Evolutionary conservation across 371 early-diverging fungal genomes (phyloP).

Genomic region (Dentiscutata heterogama): DNA sequence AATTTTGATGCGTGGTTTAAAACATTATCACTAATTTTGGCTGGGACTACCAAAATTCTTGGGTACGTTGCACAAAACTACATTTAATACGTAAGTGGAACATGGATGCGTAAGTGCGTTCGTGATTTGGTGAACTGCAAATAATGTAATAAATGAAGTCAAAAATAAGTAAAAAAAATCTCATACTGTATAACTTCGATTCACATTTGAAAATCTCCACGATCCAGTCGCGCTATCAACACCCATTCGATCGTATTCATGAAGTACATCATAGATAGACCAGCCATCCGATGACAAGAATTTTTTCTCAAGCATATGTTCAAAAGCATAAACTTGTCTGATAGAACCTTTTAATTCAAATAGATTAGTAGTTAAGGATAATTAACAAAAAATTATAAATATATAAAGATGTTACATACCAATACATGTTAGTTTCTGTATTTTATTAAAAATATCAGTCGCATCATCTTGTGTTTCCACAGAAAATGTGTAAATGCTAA

Average conservation of each 20-base stretch:
- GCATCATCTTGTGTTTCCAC: conserved; percentile 77
- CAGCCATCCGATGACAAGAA: conserved; percentile 66
- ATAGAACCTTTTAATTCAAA: conserved; percentile 62
- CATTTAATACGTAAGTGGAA: neutral
- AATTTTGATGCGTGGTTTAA: conserved; percentile 91
- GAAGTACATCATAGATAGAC: conserved; percentile 79
- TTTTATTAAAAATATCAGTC: conserved; percentile 79
- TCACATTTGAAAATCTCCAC: conserved; percentile 86
- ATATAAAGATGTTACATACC: neutral
- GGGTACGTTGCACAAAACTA: conserved; percentile 94
- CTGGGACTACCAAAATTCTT: conserved; percentile 82
- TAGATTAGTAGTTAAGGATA: neutral
- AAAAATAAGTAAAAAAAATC: neutral
- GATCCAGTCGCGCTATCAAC: conserved; percentile 70
- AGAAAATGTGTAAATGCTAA: conserved; percentile 76
- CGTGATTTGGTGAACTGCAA: neutral
- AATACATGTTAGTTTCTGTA: conserved; percentile 51
- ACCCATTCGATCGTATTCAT: conserved; percentile 90
- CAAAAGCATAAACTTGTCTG: conserved; percentile 86
- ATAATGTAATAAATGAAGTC: neutral
- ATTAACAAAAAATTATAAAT: neutral
- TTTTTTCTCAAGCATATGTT: conserved; percentile 68
- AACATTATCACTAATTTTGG: conserved; percentile 89
- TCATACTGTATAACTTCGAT: conserved; percentile 77
- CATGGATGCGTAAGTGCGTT: neutral